Conservation (phyloP, 2,329 filamentous ascomycete genomes). For the Blastomyces gilchristii region DNA sequence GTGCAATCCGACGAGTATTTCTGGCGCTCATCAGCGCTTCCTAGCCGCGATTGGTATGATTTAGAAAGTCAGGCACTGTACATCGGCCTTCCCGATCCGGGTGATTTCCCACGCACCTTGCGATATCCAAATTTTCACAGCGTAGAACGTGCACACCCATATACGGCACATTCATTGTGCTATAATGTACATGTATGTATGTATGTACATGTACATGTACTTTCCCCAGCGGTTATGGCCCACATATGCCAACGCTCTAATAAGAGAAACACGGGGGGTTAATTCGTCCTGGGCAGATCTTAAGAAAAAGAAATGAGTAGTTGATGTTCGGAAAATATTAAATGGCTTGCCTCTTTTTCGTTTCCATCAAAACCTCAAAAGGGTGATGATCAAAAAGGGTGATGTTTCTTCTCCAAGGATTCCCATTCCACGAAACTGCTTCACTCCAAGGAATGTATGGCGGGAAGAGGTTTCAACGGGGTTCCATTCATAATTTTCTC, state of each 20-base stretch:
- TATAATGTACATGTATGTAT: neutral
- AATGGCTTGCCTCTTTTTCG: neutral
- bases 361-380: neutral
- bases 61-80: too few species aligned
- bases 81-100: too few species aligned
- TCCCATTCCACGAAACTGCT: too few species aligned
- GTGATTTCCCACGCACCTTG: too few species aligned
- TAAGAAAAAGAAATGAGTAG: neutral
- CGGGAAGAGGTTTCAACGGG: too few species aligned
- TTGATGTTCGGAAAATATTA: neutral
- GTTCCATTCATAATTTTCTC: too few species aligned
- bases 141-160: too few species aligned
- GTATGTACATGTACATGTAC: neutral
- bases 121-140: too few species aligned
- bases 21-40: neutral
- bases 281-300: neutral
- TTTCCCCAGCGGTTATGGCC: neutral
- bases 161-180: neutral
- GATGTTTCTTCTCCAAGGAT: too few species aligned
- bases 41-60: neutral
- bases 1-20: neutral
- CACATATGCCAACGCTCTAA: neutral
- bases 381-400: neutral
- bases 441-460: too few species aligned
- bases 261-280: neutral